These are phyloP conservation scores for Puccinia horiana DNA, from an alignment of 1,284 basidiomycete genomes.

Conservation along the genomic window DNA sequence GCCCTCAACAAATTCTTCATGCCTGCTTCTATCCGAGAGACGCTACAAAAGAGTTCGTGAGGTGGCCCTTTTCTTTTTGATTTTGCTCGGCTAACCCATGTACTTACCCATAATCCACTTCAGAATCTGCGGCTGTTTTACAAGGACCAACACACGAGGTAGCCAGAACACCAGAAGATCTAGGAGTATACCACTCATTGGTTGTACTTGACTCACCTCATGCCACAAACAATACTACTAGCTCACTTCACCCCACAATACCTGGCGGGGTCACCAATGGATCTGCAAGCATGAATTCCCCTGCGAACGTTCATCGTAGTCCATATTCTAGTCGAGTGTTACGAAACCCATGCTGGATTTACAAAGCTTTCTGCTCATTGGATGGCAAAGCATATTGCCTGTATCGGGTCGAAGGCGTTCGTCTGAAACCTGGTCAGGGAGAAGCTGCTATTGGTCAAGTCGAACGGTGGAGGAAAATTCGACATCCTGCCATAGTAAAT, in stretches of 20 bases:
- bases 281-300: constrained; percentile 74
- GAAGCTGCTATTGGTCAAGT: constrained; percentile 77
- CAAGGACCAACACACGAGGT: constrained; percentile 58
- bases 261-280: constrained; percentile 74
- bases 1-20: constrained; percentile 65
- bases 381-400: constrained; percentile 57
- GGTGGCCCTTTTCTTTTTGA: constrained; percentile 56
- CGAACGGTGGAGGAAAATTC: constrained; percentile 82
- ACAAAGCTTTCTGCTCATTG: constrained; percentile 48
- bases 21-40: constrained; percentile 73
- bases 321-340: constrained; percentile 20
- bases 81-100: not conserved
- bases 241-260: constrained; percentile 74
- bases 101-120: constrained; percentile 18
- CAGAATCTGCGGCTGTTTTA: constrained; percentile 46
- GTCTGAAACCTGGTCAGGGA: constrained; percentile 67
- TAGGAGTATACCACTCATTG: constrained; percentile 87
- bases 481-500: constrained; percentile 82
- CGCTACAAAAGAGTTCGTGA: constrained; percentile 74
- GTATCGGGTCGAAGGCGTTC: constrained; percentile 68
- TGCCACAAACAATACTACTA: constrained; percentile 64
- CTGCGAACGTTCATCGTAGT: not conserved
- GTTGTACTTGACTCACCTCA: constrained; percentile 70
- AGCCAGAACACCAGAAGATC: constrained; percentile 74
- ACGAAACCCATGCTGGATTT: constrained; percentile 34